Evolutionary conservation across 1,284 basidiomycete genomes (phyloP), one percentile per base, ranked within the genome.

Genomic region (Trichosporon sp.): DNA sequence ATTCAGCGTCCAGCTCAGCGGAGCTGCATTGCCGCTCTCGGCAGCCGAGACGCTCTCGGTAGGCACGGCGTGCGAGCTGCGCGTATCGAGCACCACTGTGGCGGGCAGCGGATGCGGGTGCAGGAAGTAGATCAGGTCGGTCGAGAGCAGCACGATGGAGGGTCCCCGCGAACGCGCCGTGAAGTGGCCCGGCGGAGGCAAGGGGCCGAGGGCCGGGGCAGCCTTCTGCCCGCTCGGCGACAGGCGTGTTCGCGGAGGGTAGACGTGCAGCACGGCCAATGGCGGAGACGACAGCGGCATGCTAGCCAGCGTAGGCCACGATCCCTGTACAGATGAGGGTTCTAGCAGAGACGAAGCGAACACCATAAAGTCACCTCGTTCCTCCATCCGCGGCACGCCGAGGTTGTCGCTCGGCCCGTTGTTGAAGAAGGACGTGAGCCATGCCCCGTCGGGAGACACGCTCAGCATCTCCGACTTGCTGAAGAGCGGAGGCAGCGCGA

Each of bases 391-490:
- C 13, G 61, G n/a, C 25, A 27, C 37, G 34, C 31, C 59, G 21
- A 27, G 21, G 36, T 57, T 56, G n/a, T 19, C 56, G 37, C 49
- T 57, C 3, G 61, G 57, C 49, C 49, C 60, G 10, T 49, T 25
- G 25, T 57, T 29, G 40, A 59, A 52, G 49, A 58, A 76, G 23
- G 68, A 61, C 10, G 68, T 61, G 8, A 73, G 59, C 76, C 76
- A 78, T n/a, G 64, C 37, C 16, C 74, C 77, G 60, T 69, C 66
- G 10, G 72, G 74, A 9, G 75, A 76, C 19, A 72, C 56, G 23
- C 61, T 66, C 7, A 74, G n/a, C 23, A 71, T 65, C 34, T 68
- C 56, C 8, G 67, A 62, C 2, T 67, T 68, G 19, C 59, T 57
- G 7, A 74, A 63, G 23, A 72, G 11, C 0, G 67, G 33, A 4